A percentile compares a stretch with the other conserved stretches of the same genome.
Evolutionary conservation across 352 stramenopile species (phyloP).

Genomic region (Phytophthora sojae): DNA sequence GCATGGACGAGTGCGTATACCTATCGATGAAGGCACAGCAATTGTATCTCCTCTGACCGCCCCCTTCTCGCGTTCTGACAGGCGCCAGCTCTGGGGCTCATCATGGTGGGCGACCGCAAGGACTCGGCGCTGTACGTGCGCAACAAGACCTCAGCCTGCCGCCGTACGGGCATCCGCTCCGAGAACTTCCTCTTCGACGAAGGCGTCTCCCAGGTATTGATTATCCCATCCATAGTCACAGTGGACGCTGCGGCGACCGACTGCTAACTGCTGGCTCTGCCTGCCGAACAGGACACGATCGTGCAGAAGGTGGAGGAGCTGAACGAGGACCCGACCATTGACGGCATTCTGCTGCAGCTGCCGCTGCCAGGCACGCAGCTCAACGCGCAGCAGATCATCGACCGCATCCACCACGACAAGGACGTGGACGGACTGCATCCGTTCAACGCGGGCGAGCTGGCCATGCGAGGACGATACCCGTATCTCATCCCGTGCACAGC

Average conservation of each 20-base stretch:
- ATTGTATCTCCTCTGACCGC: no score
- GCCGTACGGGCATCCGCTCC: conserved; percentile 93
- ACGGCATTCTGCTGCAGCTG: conserved; percentile 91
- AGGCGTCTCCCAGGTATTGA: conserved; percentile 59
- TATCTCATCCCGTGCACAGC: conserved; percentile 97
- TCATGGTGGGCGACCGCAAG: conserved; percentile 97
- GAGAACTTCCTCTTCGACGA: conserved; percentile 90
- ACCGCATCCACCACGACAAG: conserved; percentile 94
- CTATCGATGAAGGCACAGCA: no score
- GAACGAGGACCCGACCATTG: conserved; percentile 78
- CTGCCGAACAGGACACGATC: conserved; percentile 51
- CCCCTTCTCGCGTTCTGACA: conserved; percentile 19
- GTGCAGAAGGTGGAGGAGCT: conserved; percentile 77
- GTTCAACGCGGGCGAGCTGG: conserved; percentile 95
- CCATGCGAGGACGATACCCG: conserved; percentile 85
- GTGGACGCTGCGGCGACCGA: no score
- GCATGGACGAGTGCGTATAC: conserved; percentile 50
- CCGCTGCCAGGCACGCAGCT: conserved; percentile 94
- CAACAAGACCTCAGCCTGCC: conserved; percentile 98
- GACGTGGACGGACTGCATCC: conserved; percentile 99
- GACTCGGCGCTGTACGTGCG: conserved; percentile 98
- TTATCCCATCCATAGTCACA: background rate
- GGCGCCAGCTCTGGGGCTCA: conserved; percentile 96
- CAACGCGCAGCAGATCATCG: conserved; percentile 93
- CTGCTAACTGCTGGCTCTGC: background rate